A percentile compares a stretch with the other conserved stretches of the same genome.
phyloP scores from a whole-genome alignment of 208 protist genomes.

The Angomonas desouzai region DNA sequence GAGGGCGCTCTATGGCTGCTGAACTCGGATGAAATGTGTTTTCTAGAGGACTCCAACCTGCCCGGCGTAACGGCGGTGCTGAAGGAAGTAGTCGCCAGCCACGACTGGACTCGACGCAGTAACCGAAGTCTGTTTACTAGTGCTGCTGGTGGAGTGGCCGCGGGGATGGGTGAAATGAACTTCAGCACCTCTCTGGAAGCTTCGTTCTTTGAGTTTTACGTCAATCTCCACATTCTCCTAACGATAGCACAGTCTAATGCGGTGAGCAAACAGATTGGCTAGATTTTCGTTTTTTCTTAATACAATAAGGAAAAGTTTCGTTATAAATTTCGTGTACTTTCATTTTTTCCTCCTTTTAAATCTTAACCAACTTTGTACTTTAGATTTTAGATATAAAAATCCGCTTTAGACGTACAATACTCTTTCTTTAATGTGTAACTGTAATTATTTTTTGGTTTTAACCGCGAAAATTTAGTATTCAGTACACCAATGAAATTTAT shows the following conservation, averaged over 20 bases:
- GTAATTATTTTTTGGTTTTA: constrained; percentile 12
- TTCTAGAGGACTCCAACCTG: constrained; percentile 21
- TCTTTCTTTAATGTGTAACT: not conserved
- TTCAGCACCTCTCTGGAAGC: constrained; percentile 7
- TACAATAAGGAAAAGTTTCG: too few species aligned
- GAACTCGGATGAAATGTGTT: constrained; percentile 17
- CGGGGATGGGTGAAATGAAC: constrained; percentile 1
- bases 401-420: too few species aligned
- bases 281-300: constrained; percentile 6
- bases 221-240: constrained; percentile 33
- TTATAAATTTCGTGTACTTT: too few species aligned
- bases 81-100: constrained; percentile 23
- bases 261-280: constrained; percentile 8
- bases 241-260: constrained; percentile 22
- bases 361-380: constrained; percentile 5
- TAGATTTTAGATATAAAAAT: too few species aligned
- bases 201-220: constrained; percentile 29
- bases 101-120: constrained; percentile 25
- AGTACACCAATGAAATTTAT: too few species aligned
- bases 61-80: constrained; percentile 20
- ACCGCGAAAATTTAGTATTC: too few species aligned
- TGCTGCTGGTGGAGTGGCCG: not conserved
- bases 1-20: constrained; percentile 25
- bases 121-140: not conserved
- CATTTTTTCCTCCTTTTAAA: too few species aligned